phyloP scores from a whole-genome alignment of 2,329 filamentous ascomycete species.

The Paradendryphiella salina region DNA sequence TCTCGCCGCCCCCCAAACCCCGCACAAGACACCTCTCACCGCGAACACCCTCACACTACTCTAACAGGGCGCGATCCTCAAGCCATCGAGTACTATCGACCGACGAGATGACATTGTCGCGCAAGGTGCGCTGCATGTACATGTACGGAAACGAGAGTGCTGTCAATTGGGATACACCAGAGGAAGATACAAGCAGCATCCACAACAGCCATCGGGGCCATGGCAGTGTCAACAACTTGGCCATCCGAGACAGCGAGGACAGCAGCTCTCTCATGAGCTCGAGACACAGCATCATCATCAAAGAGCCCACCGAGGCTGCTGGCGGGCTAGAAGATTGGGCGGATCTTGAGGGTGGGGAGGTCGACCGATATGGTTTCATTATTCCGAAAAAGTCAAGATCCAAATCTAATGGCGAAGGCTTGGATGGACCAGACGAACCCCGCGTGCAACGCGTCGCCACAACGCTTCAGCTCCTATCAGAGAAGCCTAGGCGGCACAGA shows the following conservation, averaged over 20 bases:
- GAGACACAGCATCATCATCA: conserved; percentile 44
- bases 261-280: conserved; percentile 37
- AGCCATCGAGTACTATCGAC: conserved; percentile 60
- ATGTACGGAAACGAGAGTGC: conserved; percentile 62
- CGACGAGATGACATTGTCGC: conserved; percentile 65
- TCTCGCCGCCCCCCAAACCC: conserved; percentile 22
- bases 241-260: conserved; percentile 36
- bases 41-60: conserved; percentile 45
- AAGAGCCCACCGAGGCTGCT: conserved; percentile 61
- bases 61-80: conserved; percentile 41
- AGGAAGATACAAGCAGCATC: conserved; percentile 26
- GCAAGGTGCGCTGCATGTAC: conserved; percentile 67
- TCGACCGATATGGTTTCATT: conserved; percentile 70
- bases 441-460: conserved; percentile 63
- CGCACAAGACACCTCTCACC: conserved; percentile 35
- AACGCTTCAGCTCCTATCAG: conserved; percentile 59
- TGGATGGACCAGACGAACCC: conserved; percentile 40
- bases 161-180: conserved; percentile 47
- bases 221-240: conserved; percentile 31
- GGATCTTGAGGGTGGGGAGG: conserved; percentile 60
- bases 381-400: conserved; percentile 48
- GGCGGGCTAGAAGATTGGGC: conserved; percentile 69
- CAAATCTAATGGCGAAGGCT: conserved; percentile 31
- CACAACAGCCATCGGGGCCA: conserved; percentile 31
- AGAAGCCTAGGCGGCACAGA: conserved; percentile 58